These are phyloP conservation scores for Casuarina glauca DNA, from an alignment of 306 rosid genomes.

Conservation along the genomic window DNA sequence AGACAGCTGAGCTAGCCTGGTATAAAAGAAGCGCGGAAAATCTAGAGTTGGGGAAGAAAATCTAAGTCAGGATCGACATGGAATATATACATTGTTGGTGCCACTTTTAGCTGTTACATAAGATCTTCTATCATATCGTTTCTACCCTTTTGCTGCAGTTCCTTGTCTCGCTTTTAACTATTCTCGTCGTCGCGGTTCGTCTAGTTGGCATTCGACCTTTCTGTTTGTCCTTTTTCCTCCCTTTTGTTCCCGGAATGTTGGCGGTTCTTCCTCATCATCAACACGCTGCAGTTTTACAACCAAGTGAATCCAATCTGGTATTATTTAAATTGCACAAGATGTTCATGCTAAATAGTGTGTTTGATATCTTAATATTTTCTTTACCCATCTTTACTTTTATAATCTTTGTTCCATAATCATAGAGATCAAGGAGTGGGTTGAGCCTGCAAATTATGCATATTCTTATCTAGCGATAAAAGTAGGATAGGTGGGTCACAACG, in stretches of 20 bases:
- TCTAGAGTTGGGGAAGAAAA: conserved; percentile 19
- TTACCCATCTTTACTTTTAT: background rate
- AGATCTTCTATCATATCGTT: background rate
- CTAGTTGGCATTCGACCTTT: background rate
- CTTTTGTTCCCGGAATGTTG: no score
- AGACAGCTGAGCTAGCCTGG: background rate
- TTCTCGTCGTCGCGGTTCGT: background rate
- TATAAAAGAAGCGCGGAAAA: background rate
- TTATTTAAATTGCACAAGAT: no score
- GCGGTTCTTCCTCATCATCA: no score
- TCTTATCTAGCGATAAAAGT: background rate
- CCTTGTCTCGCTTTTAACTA: background rate
- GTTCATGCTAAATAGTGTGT: no score
- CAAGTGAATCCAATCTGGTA: no score
- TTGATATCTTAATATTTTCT: no score
- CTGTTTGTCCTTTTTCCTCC: no score
- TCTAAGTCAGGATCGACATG: conserved; percentile 24
- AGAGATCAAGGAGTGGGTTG: no score
- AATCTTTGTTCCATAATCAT: background rate
- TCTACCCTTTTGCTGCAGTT: background rate
- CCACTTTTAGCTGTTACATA: conserved; percentile 5
- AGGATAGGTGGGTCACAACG: no score
- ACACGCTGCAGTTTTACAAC: no score
- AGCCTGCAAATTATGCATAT: background rate
- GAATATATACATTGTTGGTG: conserved; percentile 25